Percentiles rank a stretch among this genome's conserved stretches.
Conservation (phyloP, 257 asterid species). For the Solanum sitiens region DNA sequence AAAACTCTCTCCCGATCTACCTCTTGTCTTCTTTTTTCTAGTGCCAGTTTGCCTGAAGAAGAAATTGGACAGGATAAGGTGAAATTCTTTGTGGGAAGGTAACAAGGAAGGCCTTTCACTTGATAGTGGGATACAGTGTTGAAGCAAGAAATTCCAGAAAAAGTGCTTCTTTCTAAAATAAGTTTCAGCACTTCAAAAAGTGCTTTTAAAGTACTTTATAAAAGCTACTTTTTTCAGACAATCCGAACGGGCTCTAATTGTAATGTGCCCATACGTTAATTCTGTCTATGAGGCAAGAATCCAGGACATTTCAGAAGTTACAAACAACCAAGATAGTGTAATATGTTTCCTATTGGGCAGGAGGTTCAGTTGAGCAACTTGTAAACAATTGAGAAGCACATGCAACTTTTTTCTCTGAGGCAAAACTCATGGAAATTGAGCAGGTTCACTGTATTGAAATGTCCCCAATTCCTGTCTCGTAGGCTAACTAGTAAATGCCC, state of each 20-base stretch:
- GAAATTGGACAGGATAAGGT: neutral
- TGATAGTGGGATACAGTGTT: neutral
- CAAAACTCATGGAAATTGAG: neutral
- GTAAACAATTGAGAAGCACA: neutral
- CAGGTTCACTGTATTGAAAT: neutral
- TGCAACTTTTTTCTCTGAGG: neutral
- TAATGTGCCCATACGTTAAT: neutral
- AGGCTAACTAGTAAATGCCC: neutral
- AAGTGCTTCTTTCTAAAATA: neutral
- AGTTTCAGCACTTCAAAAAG: neutral
- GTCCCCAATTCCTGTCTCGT: neutral
- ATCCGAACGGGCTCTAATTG: neutral
- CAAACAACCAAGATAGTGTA: neutral
- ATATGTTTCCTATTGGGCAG: neutral
- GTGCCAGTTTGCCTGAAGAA: neutral
- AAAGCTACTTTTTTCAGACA: neutral
- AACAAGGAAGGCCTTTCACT: neutral
- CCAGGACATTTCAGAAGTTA: neutral
- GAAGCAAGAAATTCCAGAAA: neutral
- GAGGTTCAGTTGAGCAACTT: neutral
- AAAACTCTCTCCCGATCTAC: neutral
- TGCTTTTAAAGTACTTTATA: neutral
- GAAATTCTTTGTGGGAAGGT: neutral
- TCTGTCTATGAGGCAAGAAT: neutral
- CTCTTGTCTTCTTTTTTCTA: neutral